Base-by-base conservation (phyloP, 2,329 filamentous ascomycete species). In the Zelopaecilomyces penicillatus region DNA sequence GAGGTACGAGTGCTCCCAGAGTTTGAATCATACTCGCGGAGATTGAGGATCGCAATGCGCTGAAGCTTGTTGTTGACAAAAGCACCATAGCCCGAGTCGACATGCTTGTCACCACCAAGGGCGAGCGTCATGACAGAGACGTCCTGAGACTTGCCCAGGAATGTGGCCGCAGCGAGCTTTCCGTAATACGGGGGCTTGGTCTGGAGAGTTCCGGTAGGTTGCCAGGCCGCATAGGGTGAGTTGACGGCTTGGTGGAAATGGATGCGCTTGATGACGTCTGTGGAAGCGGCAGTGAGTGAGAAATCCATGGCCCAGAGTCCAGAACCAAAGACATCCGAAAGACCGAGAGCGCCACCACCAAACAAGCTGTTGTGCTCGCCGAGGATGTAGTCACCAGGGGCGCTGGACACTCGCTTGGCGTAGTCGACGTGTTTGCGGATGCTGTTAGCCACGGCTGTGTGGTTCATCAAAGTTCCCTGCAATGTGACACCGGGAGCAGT, bases 281-380 rank as follows among this genome's bases (percentile, higher is more conserved):
- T 47, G 28, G 57, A 53, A 2, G 64, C 63, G 35, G 59, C 63
- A 41, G 55, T 52, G 30, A 67, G 58, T 54, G 63, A 59, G 55
- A 69, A 73, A 56, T 75, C 71, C 29, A 70, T 58, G 42, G 63
- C 62, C 71, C 71, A 75, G 6, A 75, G 65, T 12, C 65, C 71
- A 6, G 70, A 69, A 40, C 71, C 71, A 47, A 71, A 71, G 0
- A 68, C 70, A 46, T 72, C 69, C 37, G 61, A 62, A 39, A 73
- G 62, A 8, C 71, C 69, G 11, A 59, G 57, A 4, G 55, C 55
- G 40, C 65, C 65, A 12, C 60, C 57, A 50, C 65, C 65, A 39
- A 59, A 63, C n/a, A 65, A 56, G 10, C 63, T 66, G 54, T 73
- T 73, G 2, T 69, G 73, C 59, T 74, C 71, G 28, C 70, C 70